Percentiles rank a stretch among this genome's conserved stretches.
Evolutionary conservation across 805 yeast genomes (phyloP).

Genomic region (Starmerella bombicola): DNA sequence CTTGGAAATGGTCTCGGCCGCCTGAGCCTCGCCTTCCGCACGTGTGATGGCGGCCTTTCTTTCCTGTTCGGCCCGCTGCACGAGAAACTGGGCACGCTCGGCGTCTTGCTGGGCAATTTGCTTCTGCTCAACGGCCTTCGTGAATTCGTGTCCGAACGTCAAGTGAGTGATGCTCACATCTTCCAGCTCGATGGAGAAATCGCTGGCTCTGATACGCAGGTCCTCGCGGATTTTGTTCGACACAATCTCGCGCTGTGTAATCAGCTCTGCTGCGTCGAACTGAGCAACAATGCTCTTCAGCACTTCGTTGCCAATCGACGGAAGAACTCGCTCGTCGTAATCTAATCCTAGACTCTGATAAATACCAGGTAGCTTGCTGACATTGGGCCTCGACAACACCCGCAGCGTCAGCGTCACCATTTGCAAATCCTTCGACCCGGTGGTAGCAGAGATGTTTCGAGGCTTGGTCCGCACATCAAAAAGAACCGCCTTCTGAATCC

Average conservation of each 20-base stretch:
- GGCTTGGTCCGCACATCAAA: slow-evolving; percentile 93
- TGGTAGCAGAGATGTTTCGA: slow-evolving; percentile 80
- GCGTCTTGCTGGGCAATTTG: slow-evolving; percentile 99
- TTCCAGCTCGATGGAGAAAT: slow-evolving; percentile 82
- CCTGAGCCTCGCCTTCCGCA: slow-evolving; percentile 99
- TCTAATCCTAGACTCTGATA: slow-evolving; percentile 88
- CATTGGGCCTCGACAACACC: slow-evolving; percentile 90
- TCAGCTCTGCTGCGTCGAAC: slow-evolving; percentile 91
- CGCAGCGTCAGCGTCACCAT: slow-evolving; percentile 87
- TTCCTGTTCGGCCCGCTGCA: slow-evolving; percentile 95
- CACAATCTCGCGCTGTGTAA: slow-evolving; percentile 92
- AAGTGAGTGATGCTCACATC: slow-evolving; percentile 96
- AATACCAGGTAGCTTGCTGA: slow-evolving; percentile 63
- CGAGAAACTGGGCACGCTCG: slow-evolving; percentile 85
- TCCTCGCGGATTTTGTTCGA: slow-evolving; percentile 81
- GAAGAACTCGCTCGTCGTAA: slow-evolving; percentile 87
- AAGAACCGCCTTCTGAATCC: slow-evolving; percentile 85
- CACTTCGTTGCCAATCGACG: slow-evolving; percentile 86
- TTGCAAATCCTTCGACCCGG: slow-evolving; percentile 95
- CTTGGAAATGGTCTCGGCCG: slow-evolving; percentile 87
- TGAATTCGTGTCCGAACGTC: slow-evolving; percentile 93
- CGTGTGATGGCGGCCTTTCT: slow-evolving; percentile 87
- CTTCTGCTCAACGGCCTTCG: slow-evolving; percentile 96
- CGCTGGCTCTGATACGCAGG: slow-evolving; percentile 66
- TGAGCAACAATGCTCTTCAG: slow-evolving; percentile 84